Percentiles rank a stretch among this genome's conserved stretches.
These are phyloP conservation scores for Leccinellum rugosiceps DNA, from an alignment of 768 basidiomycete species.

Conservation along the genomic window DNA sequence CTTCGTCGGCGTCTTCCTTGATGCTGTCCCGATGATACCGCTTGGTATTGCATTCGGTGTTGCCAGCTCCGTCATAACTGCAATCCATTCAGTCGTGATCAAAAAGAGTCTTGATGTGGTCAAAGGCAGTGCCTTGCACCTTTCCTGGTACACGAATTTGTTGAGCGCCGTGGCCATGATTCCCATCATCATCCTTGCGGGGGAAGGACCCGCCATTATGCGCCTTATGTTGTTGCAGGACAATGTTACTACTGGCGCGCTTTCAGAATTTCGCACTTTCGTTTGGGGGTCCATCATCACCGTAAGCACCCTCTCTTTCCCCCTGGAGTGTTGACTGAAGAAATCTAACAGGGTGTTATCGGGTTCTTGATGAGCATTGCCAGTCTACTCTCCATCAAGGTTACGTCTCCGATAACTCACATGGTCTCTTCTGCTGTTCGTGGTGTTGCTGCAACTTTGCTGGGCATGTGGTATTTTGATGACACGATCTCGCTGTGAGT, in stretches of 20 bases:
- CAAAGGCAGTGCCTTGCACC: constrained; percentile 75
- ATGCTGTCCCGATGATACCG: constrained; percentile 54
- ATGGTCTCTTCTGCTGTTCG: constrained; percentile 96
- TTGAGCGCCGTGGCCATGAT: constrained; percentile 69
- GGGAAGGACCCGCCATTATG: constrained; percentile 65
- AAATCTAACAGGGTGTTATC: constrained; percentile 57
- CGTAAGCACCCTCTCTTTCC: constrained; percentile 38
- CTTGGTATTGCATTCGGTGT: constrained; percentile 81
- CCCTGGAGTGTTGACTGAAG: constrained; percentile 1
- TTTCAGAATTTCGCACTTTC: constrained; percentile 59
- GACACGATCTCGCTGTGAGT: constrained; percentile 80
- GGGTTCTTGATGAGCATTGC: constrained; percentile 97
- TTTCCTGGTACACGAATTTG: constrained; percentile 92
- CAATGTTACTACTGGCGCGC: constrained; percentile 38
- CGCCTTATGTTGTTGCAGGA: constrained; percentile 54
- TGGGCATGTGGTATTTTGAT: constrained; percentile 76
- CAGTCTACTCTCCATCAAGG: constrained; percentile 90
- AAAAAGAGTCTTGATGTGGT: constrained; percentile 81
- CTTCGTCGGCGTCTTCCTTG: constrained; percentile 83
- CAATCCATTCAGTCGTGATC: constrained; percentile 91
- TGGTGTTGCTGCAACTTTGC: constrained; percentile 85
- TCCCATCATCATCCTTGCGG: constrained; percentile 71
- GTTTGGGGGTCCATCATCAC: constrained; percentile 78
- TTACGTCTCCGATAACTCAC: constrained; percentile 96
- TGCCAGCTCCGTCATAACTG: constrained; percentile 80